Evolutionary conservation across 1,284 basidiomycete genomes (phyloP), one percentile per base, ranked within the genome.

Genomic region (Melanopsichium pennsylvanicum): DNA sequence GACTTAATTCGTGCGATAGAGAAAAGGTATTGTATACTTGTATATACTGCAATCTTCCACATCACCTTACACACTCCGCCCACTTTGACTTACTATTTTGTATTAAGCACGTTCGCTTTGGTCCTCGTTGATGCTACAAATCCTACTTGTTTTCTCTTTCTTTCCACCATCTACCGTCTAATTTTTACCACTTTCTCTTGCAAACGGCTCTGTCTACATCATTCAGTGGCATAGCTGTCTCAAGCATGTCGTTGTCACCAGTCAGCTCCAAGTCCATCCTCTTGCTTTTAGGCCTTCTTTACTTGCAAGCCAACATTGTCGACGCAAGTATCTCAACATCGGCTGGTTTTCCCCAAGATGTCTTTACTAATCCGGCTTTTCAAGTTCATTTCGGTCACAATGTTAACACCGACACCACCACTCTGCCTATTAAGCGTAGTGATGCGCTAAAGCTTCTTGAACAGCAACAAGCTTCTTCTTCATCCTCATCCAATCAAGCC

Each of bases 281-380:
- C 35, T 49, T 60, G 16, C 33, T 60, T n/a, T 41, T 67, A 2
- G 52, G 51, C 8, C 33, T 67, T 11, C 47, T 60, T 19, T 67
- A 51, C 27, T 36, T 67, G 1, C 57, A 67, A 36, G 52, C 42
- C 5, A 37, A 25, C 15, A 37, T 43, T 5, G 41, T 46, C 19
- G 37, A 61, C 15, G 64, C 64, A 9, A 26, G 49, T 18, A 58
- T 61, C 31, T 68, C 64, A 5, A 55, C 58, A 3, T 54, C 64
- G 11, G 44, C 58, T 9, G 44, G 49, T 21, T 72, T 72, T 13
- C 69, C 69, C 1, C 64, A 52, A 12, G 69, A 72, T 23, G 49
- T 72, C 19, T 72, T 72, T 32, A 59, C 69, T 10, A 55, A 50
- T 27, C 69, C 69, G 0, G 69, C 69, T 5, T 72, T 68, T 19